A percentile compares a stretch with the other conserved stretches of the same genome.
Conservation (phyloP, 345 rosid genomes). For the Clausena lansium region DNA sequence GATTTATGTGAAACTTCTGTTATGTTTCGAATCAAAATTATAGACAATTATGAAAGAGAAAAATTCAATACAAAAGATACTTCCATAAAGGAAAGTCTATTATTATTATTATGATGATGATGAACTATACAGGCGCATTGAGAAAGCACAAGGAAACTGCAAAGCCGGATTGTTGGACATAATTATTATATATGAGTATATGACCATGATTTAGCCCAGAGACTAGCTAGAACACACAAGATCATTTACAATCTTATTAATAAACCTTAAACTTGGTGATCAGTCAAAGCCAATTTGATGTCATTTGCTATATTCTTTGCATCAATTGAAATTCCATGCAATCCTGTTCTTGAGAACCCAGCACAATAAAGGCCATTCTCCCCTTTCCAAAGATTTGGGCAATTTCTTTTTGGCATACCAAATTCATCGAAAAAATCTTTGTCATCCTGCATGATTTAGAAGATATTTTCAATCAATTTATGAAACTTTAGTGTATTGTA, state of each 20-base stretch:
- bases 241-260: not conserved
- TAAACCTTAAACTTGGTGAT: not conserved
- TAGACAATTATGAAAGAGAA: too few species aligned
- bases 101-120: not conserved
- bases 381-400: slow-evolving; percentile 57
- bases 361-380: slow-evolving; percentile 42
- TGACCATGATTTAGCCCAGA: not conserved
- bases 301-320: slow-evolving; percentile 43
- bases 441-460: slow-evolving; percentile 20
- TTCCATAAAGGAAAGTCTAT: not conserved
- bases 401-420: slow-evolving; percentile 39
- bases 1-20: too few species aligned
- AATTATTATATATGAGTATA: too few species aligned
- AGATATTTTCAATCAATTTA: not conserved
- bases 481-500: not conserved
- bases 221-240: not conserved
- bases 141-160: not conserved
- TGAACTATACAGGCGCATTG: not conserved
- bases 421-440: slow-evolving; percentile 31
- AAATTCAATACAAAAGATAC: too few species aligned
- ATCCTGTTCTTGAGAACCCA: slow-evolving; percentile 51
- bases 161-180: not conserved
- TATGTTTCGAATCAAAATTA: too few species aligned
- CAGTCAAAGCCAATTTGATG: slow-evolving; percentile 8
- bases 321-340: slow-evolving; percentile 44